phyloP scores from a whole-genome alignment of 2,329 filamentous ascomycete genomes.

The Elsinoe ampelina region DNA sequence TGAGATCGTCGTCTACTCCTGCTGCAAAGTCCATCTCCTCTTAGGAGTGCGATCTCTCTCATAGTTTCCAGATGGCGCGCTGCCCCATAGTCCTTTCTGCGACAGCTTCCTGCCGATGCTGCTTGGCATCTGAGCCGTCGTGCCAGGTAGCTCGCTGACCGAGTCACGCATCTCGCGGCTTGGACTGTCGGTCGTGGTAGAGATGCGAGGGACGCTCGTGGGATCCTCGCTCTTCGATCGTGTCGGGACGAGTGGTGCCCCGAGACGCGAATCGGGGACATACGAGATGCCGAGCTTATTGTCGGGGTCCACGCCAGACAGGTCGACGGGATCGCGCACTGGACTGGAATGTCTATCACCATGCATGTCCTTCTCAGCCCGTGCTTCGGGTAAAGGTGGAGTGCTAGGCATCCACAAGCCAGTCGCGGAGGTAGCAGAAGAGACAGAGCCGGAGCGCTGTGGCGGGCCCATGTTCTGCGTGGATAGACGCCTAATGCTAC shows the following conservation, averaged over 20 bases:
- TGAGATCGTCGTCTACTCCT: constrained; percentile 16
- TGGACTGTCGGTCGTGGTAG: not conserved
- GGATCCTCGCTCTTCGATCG: constrained; percentile 6
- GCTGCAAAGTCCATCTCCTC: constrained; percentile 35
- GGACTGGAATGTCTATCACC: constrained; percentile 14
- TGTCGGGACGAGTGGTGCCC: not conserved
- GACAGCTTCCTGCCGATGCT: constrained; percentile 20
- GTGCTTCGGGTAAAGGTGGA: constrained; percentile 14
- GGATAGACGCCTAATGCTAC: constrained; percentile 32
- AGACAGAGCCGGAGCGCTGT: constrained; percentile 17
- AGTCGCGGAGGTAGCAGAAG: constrained; percentile 20
- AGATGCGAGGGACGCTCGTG: constrained; percentile 15
- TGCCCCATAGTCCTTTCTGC: constrained; percentile 37
- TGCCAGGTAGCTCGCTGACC: constrained; percentile 13
- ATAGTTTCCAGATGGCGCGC: constrained; percentile 25
- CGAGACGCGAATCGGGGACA: not conserved
- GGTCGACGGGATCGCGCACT: not conserved
- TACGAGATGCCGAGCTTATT: constrained; percentile 12
- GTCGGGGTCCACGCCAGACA: not conserved
- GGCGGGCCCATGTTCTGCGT: constrained; percentile 16
- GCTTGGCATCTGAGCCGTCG: constrained; percentile 24
- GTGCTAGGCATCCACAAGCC: constrained; percentile 34
- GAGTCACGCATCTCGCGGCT: constrained; percentile 21
- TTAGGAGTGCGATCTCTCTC: constrained; percentile 32
- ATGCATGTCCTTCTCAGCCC: not conserved